Base-by-base conservation (phyloP, 306 rosid species). In the Cicer chorassanicum region DNA sequence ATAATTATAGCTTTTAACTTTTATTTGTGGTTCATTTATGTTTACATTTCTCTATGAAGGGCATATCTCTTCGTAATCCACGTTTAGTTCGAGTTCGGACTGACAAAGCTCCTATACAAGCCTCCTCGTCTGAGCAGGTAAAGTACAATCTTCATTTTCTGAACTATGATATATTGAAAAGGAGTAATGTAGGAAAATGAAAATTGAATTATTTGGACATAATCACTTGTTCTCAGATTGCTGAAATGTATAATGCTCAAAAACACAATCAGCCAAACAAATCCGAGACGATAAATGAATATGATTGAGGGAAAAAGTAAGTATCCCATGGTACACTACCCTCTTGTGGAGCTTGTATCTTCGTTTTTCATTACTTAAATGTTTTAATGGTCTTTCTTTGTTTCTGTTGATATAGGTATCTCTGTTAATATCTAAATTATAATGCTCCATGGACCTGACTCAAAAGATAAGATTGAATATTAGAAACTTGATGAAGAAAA, bases 41-140 rank as follows among this genome's bases (percentile, higher is more conserved):
- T 19, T 19, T 11, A 19, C 67, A 10, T 21, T 62, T 61, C 68
- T 43, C 6, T 41, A 57, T 72, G 6, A 71, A 91, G 97, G 97
- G 97, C 70, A 86, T 94, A 73, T 92, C 99, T 39, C 99, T 94
- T 77, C 86, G 97, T 16, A 92, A 92, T 84, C 97, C 97, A 10
- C 90, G 93, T 15, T 87, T 88, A 42, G 18, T 89, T 80, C 97
- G 95, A 45, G 78, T 92, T 36, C 85, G 96, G 79, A 86, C 89
- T 68, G 99, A 94, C 82, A 94, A 94, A 87, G 70, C 71, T 68
- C 96, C 96, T 6, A 97, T 92, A 64, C 74, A 92, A 77, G 91
- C 99, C 77, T 42, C 96, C 5, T 87, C 96, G 50, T 86, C 99
- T 55, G 96, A 92, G 78, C 83, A 63, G 95, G 99, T 94, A 72